Evolutionary conservation across 345 rosid genomes (phyloP).

Genomic region (Citrus hindsii): DNA sequence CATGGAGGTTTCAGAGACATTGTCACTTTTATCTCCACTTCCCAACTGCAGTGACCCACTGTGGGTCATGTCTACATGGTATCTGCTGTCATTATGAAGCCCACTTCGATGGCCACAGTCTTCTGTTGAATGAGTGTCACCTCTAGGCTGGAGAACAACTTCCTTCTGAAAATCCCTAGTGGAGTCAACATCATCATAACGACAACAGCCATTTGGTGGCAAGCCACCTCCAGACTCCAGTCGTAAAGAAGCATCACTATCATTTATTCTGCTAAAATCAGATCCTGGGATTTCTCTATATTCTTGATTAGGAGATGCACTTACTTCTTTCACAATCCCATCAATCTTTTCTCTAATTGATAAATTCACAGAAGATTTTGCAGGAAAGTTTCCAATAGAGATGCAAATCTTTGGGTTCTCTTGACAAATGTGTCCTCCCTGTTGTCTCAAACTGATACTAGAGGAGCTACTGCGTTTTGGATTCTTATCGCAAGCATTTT

Average conservation of each 20-base stretch:
- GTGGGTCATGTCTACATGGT: conserved; percentile 22
- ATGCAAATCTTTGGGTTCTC: conserved; percentile 25
- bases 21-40: conserved; percentile 53
- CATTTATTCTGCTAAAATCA: conserved; percentile 24
- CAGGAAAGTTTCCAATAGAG: conserved; percentile 14
- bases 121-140: conserved; percentile 26
- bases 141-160: conserved; percentile 21
- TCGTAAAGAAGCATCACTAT: conserved; percentile 27
- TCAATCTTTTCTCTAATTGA: conserved; percentile 19
- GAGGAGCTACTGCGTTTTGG: conserved; percentile 18
- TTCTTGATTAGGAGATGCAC: conserved; percentile 23
- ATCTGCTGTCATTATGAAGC: conserved; percentile 28
- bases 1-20: conserved; percentile 59
- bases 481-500: conserved; percentile 18
- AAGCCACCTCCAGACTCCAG: conserved; percentile 29
- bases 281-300: conserved; percentile 18
- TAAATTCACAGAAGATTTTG: conserved; percentile 18
- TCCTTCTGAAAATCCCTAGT: conserved; percentile 28
- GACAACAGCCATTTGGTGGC: conserved; percentile 19
- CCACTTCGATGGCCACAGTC: conserved; percentile 30
- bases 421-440: conserved; percentile 24
- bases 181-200: conserved; percentile 18
- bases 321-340: conserved; percentile 13
- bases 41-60: conserved; percentile 22
- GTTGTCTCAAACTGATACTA: conserved; percentile 25